Evolutionary conservation across 2,329 filamentous ascomycete genomes (phyloP).

Genomic region (Kalmusia sp.): DNA sequence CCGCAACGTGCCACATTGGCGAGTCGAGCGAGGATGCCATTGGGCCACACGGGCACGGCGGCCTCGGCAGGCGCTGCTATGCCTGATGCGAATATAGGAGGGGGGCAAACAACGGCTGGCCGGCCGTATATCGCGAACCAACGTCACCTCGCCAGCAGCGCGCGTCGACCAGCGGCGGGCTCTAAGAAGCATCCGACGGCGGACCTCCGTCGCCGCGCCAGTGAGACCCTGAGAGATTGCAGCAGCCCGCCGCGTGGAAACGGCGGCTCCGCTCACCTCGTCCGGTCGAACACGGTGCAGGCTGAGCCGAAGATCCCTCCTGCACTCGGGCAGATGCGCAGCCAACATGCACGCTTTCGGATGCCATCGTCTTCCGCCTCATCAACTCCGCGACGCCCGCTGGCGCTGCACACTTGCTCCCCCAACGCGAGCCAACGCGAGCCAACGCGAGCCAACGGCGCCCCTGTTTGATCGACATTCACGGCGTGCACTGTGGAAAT

Average conservation of each 20-base stretch:
- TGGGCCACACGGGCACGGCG: too few species aligned
- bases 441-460: slow-evolving; percentile 4
- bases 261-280: not conserved
- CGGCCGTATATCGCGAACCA: too few species aligned
- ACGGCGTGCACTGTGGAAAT: slow-evolving; percentile 6
- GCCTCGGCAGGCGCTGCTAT: too few species aligned
- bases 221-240: slow-evolving; percentile 2
- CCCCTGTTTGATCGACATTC: slow-evolving; percentile 18
- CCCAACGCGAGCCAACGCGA: too few species aligned
- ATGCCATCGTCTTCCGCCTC: not conserved
- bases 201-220: too few species aligned
- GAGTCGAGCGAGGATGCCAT: too few species aligned
- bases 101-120: slow-evolving; percentile 6
- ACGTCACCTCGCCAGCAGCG: too few species aligned
- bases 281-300: not conserved
- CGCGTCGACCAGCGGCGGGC: too few species aligned
- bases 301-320: not conserved
- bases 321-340: not conserved
- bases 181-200: too few species aligned
- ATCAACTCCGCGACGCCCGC: not conserved
- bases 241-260: not conserved
- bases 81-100: too few species aligned
- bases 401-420: not conserved
- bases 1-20: too few species aligned
- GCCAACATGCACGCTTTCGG: not conserved